Percentiles rank a stretch among this genome's conserved stretches.
phyloP scores from a whole-genome alignment of 441 rosid genomes.

The Populus tomentosa region DNA sequence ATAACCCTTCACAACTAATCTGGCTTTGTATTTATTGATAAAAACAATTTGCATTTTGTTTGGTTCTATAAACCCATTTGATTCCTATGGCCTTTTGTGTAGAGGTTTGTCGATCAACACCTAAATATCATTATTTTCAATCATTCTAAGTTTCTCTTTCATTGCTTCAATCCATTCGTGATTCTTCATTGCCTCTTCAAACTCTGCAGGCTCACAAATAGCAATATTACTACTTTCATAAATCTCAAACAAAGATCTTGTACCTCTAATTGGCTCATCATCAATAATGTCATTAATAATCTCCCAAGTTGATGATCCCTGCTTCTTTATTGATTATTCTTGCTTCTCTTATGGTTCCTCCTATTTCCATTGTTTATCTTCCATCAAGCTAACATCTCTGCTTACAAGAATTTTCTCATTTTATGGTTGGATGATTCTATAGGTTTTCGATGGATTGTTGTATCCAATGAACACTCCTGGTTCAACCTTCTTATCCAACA shows the following conservation, averaged over 20 bases:
- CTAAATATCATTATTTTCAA: slow-evolving; percentile 7
- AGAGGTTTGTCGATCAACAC: neutral
- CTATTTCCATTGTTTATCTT: neutral
- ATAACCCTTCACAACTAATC: neutral
- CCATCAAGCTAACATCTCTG: neutral
- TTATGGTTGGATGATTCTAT: neutral
- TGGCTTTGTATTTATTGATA: neutral
- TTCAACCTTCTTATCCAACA: neutral
- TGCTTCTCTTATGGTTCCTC: neutral
- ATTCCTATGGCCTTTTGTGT: neutral
- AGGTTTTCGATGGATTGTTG: neutral
- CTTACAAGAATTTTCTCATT: neutral
- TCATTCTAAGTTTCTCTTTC: neutral
- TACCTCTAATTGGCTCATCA: neutral
- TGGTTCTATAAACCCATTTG: neutral
- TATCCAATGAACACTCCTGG: neutral
- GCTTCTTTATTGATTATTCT: neutral
- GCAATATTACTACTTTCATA: neutral
- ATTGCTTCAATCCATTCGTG: neutral
- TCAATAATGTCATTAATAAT: neutral
- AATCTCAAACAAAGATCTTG: neutral
- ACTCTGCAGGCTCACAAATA: neutral
- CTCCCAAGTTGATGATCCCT: too few relatives aligned
- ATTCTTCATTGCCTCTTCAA: neutral
- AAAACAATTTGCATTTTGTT: neutral